These are phyloP conservation scores for Penicillium sp. DNA, from an alignment of 2,329 filamentous ascomycete genomes.

Conservation along the genomic window DNA sequence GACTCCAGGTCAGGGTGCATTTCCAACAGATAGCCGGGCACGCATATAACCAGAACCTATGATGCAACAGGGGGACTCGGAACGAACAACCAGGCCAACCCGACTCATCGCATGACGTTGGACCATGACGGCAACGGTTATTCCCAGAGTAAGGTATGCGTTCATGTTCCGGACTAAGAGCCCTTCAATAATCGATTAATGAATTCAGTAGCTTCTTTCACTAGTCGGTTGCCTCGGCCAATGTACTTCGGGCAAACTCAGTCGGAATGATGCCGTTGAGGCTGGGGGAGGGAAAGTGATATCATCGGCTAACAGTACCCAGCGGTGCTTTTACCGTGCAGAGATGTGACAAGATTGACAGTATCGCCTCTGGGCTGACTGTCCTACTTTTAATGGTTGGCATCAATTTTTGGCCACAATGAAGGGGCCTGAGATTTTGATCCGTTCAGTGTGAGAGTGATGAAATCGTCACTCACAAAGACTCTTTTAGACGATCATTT, in stretches of 20 bases:
- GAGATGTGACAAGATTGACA: background rate
- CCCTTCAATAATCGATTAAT: background rate
- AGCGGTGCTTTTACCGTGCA: background rate
- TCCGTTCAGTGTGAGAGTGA: no score
- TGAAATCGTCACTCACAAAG: no score
- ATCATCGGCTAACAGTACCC: background rate
- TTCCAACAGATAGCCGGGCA: background rate
- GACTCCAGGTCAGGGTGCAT: background rate
- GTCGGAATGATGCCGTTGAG: background rate
- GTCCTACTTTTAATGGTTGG: background rate
- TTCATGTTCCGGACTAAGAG: background rate
- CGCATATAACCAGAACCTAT: background rate
- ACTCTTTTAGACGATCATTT: no score
- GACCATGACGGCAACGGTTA: background rate
- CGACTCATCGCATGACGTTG: background rate
- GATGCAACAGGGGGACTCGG: slow-evolving; percentile 2
- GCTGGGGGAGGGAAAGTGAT: slow-evolving; percentile 1
- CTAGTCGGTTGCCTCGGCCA: background rate
- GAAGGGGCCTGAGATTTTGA: background rate
- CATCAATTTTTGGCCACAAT: background rate
- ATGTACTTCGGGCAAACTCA: background rate
- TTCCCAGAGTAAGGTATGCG: background rate
- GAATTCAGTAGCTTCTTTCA: background rate
- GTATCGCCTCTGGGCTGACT: background rate
- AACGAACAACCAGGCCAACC: background rate